Evolutionary conservation across 768 basidiomycete species (phyloP).

Genomic region (Rhodosporidiobolus sp.): DNA sequence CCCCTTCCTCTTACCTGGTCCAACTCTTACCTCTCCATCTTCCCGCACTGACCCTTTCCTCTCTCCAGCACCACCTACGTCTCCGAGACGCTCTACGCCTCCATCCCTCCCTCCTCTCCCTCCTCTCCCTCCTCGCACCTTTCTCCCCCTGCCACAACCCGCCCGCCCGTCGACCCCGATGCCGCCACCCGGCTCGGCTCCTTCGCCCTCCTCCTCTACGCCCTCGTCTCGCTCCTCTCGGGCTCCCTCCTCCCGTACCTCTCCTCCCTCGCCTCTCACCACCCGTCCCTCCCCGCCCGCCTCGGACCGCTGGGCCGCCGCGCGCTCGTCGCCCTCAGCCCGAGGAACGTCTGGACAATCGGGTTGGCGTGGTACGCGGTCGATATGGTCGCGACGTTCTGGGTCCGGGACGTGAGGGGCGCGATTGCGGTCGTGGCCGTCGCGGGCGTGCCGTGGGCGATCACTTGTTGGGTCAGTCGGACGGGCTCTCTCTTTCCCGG

Average conservation of each 20-base stretch:
- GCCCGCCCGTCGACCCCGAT: constrained; percentile 43
- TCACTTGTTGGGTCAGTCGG: constrained; percentile 88
- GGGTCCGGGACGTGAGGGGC: constrained; percentile 59
- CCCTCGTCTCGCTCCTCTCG: constrained; percentile 64
- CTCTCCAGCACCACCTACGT: constrained; percentile 40
- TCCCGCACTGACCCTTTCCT: background rate
- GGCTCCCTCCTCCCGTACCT: constrained; percentile 72
- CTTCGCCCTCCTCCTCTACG: constrained; percentile 72
- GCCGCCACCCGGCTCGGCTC: constrained; percentile 80
- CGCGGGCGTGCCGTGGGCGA: constrained; percentile 88
- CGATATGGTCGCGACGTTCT: constrained; percentile 69
- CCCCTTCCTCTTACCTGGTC: too few relatives aligned
- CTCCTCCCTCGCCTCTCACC: constrained; percentile 36
- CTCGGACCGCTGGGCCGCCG: background rate
- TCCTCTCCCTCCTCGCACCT: constrained; percentile 7
- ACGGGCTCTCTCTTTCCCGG: background rate
- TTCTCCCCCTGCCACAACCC: constrained; percentile 1
- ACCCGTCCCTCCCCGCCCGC: constrained; percentile 11
- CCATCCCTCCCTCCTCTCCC: background rate
- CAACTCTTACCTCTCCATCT: background rate
- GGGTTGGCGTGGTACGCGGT: constrained; percentile 68
- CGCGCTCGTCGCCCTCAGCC: constrained; percentile 20
- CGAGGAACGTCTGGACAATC: constrained; percentile 57
- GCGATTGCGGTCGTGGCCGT: constrained; percentile 72
- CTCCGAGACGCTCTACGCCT: constrained; percentile 26